phyloP scores from a whole-genome alignment of 2,329 filamentous ascomycete species.

The Penicillium sp. region DNA sequence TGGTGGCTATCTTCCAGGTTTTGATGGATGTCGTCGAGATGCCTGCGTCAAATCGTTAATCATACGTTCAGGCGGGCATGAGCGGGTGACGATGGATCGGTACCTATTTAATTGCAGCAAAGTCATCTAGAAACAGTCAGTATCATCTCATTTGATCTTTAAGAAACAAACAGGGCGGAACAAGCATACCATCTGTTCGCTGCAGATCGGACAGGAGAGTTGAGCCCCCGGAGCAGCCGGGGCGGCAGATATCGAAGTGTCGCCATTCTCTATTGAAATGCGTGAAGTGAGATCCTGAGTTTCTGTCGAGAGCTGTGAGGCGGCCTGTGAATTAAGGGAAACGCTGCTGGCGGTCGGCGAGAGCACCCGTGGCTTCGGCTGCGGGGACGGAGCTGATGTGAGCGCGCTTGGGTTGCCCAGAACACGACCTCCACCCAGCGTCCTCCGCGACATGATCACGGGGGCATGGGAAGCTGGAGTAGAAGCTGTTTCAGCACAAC shows the following conservation, averaged over 20 bases:
- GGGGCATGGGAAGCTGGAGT: slow-evolving; percentile 34
- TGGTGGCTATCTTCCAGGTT: slow-evolving; percentile 85
- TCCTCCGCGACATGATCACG: slow-evolving; percentile 73
- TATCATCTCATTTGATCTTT: background rate
- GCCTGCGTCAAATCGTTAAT: slow-evolving; percentile 48
- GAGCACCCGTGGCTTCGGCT: slow-evolving; percentile 48
- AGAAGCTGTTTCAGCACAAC: slow-evolving; percentile 19
- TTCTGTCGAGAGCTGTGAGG: slow-evolving; percentile 68
- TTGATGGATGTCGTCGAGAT: slow-evolving; percentile 85
- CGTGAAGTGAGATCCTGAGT: slow-evolving; percentile 78
- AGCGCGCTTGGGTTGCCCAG: slow-evolving; percentile 83
- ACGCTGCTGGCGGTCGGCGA: slow-evolving; percentile 71
- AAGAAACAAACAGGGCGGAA: background rate
- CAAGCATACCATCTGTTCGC: slow-evolving; percentile 83
- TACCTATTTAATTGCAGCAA: slow-evolving; percentile 85
- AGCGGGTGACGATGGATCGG: background rate
- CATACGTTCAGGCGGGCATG: background rate
- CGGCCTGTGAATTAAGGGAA: slow-evolving; percentile 72
- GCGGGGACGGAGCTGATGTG: slow-evolving; percentile 55
- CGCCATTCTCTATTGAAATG: slow-evolving; percentile 68
- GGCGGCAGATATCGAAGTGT: slow-evolving; percentile 48
- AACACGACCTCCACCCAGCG: slow-evolving; percentile 88
- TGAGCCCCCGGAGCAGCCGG: slow-evolving; percentile 61
- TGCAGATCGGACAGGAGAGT: slow-evolving; percentile 95
- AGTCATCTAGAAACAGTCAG: slow-evolving; percentile 63